phyloP scores from a whole-genome alignment of 306 rosid genomes.

The Cotoneaster glaucophyllus region DNA sequence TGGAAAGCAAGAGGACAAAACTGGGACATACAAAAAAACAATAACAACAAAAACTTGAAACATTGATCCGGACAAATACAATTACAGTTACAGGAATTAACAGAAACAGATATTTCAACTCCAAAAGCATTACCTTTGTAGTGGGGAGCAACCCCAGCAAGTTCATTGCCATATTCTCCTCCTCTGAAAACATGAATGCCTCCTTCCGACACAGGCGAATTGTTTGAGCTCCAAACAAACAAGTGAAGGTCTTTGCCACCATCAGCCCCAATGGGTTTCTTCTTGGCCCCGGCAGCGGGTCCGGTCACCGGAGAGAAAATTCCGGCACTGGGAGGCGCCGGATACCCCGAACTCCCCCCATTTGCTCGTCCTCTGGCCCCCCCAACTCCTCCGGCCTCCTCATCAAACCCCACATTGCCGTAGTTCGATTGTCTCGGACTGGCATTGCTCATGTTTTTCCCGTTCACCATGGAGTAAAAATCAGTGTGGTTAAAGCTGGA shows the following conservation, averaged over 20 bases:
- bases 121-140: conserved; percentile 45
- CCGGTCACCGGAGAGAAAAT: conserved; percentile 67
- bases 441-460: conserved; percentile 36
- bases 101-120: background rate
- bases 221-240: conserved; percentile 94
- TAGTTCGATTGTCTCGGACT: conserved; percentile 64
- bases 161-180: conserved; percentile 55
- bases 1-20: background rate
- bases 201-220: conserved; percentile 79
- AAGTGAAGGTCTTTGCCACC: conserved; percentile 73
- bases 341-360: conserved; percentile 32
- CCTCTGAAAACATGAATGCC: conserved; percentile 82
- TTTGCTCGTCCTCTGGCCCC: conserved; percentile 10
- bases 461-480: conserved; percentile 59
- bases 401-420: conserved; percentile 55
- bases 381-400: conserved; percentile 37
- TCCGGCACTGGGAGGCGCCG: conserved; percentile 53
- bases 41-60: background rate
- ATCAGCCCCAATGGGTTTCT: conserved; percentile 30
- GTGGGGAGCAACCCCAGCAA: conserved; percentile 54
- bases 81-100: conserved; percentile 7
- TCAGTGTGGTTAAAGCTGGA: conserved; percentile 78
- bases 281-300: conserved; percentile 25
- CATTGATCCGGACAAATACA: conserved; percentile 11
- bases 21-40: conserved; percentile 12